Base-by-base conservation (phyloP, 73 alveolate species). In the Stentor roeselii region DNA sequence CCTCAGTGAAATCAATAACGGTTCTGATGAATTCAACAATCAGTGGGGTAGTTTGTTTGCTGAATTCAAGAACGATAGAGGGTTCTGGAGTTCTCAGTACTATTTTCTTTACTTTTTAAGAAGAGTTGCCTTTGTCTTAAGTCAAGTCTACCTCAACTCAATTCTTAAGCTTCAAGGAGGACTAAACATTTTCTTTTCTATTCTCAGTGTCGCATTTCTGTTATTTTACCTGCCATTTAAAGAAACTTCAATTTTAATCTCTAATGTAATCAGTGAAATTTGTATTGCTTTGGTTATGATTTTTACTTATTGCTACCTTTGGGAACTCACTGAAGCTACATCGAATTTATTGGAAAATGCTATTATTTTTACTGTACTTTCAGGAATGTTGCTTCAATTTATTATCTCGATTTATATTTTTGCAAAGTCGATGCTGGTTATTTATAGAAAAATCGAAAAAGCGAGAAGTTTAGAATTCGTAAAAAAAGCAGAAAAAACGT, bases 41-140 rank as follows among this genome's bases (percentile, higher is more conserved):
- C 6, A 50, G 21, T 50, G 21, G 30, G 67, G 67, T 6, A 50
- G 30, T 67, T 67, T 67, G 11, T 67, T 27, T 32, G n/a, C 21
- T 67, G 80, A 67, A 67, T 67, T 67, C 37, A 67, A 32, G 34
- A 67, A 67, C n/a, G 34, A 67, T 67, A 67, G 2, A 67, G 80
- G 80, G 34, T 67, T 67, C 34, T 27, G 21, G 11, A 2, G 41
- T 11, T 21, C 50, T 21, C 41, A 30, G 34, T 67, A 67, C 34
- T 67, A 67, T 67, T 67, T 67, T 67, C 27, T 67, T 27, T 67
- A 21, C 34, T 67, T 67, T 2, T 15, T 40, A n/a, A 67, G 80
- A 67, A 67, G 80, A 32, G 42, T 67, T 2, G 14, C 34, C 14
- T 67, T 27, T 2, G 37, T 34, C 1, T 1, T 67, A 30, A 34